Evolutionary conservation across 2,329 filamentous ascomycete genomes (phyloP).

Genomic region (Elsinoe fawcettii): DNA sequence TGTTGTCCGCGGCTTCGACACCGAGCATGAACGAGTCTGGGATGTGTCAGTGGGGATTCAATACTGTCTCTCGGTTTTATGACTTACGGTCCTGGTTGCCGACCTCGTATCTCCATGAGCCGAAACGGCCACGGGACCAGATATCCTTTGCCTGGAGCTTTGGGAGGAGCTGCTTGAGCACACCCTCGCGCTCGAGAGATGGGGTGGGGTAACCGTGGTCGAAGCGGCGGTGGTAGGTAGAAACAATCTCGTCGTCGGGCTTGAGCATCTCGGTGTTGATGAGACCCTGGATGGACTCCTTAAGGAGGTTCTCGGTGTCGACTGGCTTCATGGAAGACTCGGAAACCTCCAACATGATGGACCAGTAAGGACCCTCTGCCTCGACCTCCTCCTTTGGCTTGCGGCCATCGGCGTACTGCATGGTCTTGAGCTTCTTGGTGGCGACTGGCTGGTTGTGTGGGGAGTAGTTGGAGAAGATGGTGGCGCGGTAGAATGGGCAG

Average conservation of each 20-base stretch:
- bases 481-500: constrained; percentile 98
- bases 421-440: constrained; percentile 75
- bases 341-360: constrained; percentile 97
- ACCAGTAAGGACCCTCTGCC: constrained; percentile 95
- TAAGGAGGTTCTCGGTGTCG: constrained; percentile 72
- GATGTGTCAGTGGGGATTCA: neutral
- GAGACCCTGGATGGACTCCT: constrained; percentile 89
- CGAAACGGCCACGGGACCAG: constrained; percentile 91
- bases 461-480: constrained; percentile 99
- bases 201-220: constrained; percentile 98
- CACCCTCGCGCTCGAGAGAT: constrained; percentile 86
- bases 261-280: constrained; percentile 97
- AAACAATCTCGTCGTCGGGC: constrained; percentile 87
- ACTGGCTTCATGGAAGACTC: constrained; percentile 95
- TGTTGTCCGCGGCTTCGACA: constrained; percentile 85
- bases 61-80: neutral
- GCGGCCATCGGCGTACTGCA: constrained; percentile 77
- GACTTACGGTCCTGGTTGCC: constrained; percentile 74
- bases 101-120: constrained; percentile 95
- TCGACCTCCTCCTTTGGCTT: constrained; percentile 65
- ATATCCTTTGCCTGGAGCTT: constrained; percentile 88
- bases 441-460: constrained; percentile 90
- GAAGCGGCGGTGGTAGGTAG: constrained; percentile 95
- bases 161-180: constrained; percentile 84
- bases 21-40: constrained; percentile 85